Percentiles rank a stretch among this genome's conserved stretches.
These are phyloP conservation scores for Takashimella tepidaria DNA, from an alignment of 1,284 basidiomycete species.

Conservation along the genomic window DNA sequence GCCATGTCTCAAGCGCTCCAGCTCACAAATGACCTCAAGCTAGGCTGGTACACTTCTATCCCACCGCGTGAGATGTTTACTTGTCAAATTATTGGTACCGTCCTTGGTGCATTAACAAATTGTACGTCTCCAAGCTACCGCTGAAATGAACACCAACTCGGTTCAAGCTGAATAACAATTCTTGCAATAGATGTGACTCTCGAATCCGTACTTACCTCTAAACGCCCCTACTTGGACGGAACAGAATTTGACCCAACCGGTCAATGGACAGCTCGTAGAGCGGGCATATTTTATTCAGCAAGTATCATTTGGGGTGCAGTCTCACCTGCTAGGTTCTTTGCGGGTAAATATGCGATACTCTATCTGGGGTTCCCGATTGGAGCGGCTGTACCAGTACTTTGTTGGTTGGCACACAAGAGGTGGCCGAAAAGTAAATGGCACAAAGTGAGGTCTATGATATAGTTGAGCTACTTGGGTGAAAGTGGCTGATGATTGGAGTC, in stretches of 20 bases:
- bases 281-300: slow-evolving; percentile 47
- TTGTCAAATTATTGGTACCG: slow-evolving; percentile 50
- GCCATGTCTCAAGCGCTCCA: slow-evolving; percentile 48
- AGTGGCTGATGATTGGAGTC: slow-evolving; percentile 11
- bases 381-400: slow-evolving; percentile 44
- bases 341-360: slow-evolving; percentile 48
- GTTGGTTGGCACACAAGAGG: slow-evolving; percentile 48
- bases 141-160: too few species aligned
- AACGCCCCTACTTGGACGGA: slow-evolving; percentile 44
- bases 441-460: slow-evolving; percentile 37
- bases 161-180: background rate
- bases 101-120: slow-evolving; percentile 50
- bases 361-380: slow-evolving; percentile 51
- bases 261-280: slow-evolving; percentile 47
- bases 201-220: slow-evolving; percentile 43
- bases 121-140: too few species aligned
- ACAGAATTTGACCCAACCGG: slow-evolving; percentile 49
- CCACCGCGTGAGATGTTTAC: slow-evolving; percentile 51
- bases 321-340: slow-evolving; percentile 50
- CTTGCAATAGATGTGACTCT: slow-evolving; percentile 47
- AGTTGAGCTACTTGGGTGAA: background rate
- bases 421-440: slow-evolving; percentile 42
- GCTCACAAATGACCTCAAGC: slow-evolving; percentile 50
- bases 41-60: slow-evolving; percentile 48
- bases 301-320: slow-evolving; percentile 50